Evolutionary conservation across 345 rosid genomes (phyloP), one percentile per base, ranked within the genome.

Genomic region (Arabis alpina): DNA sequence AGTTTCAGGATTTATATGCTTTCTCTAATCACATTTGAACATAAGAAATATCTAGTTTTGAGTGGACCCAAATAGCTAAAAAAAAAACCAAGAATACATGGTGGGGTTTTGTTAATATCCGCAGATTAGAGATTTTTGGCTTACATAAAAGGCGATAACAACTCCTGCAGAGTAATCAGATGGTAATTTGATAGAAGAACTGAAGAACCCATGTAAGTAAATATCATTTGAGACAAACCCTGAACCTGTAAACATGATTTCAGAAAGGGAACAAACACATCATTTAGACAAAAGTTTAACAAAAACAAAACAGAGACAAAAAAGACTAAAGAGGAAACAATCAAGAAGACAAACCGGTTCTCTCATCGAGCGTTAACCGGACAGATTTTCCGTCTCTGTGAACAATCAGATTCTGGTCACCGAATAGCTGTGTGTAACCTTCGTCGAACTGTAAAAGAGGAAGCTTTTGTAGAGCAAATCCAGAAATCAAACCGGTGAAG

Each of bases 141-240:
- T 86, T 76, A 94, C 99, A 79, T 94, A 94, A 72, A 94, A 94
- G 53, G 99, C 97, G 45, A 94, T 88, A 66, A 94, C 97, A 74
- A 94, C 96, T 50, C 97, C 99, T 48, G 99, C 99, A 49, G 97
- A 89, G 67, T 94, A 94, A 84, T 94, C 97, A 25, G 92, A 57
- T 75, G 99, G 99, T 66, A 94, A 72, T 81, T 89, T 94, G 64
- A 94, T 88, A 24, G 93, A 86, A 64, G 99, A 89, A 73, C 99
- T 89, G 91, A 94, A 94, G 83, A 85, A 88, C 0, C 99, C 99
- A 82, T 89, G 95, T 41, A 88, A 81, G 82, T 88, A 94, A 13
- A 94, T 82, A 76, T 94, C 99, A 40, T 94, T 91, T 48, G 99
- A 91, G 61, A 83, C 93, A 81, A 94, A 94, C 54, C 99, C 99